Conservation (phyloP, 2,329 filamentous ascomycete genomes). For the Ophiostoma sp. region DNA sequence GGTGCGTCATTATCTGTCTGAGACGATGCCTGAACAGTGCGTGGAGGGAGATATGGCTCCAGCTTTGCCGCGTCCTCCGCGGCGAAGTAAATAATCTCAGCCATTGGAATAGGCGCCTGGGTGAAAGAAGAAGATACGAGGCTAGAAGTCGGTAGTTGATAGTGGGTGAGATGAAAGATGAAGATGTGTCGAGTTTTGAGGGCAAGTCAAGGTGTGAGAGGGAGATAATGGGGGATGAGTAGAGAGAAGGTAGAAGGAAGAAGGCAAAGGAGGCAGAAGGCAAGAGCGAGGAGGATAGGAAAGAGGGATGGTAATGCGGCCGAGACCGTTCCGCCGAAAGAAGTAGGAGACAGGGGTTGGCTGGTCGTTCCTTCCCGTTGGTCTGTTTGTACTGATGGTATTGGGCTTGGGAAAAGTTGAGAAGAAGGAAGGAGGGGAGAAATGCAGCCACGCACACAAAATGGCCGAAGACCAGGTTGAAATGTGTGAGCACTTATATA, state of each 20-base stretch:
- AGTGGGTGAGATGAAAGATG: neutral
- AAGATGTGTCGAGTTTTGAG: neutral
- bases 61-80: slow-evolving; percentile 28
- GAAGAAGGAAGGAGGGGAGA: neutral
- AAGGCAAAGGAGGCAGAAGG: neutral
- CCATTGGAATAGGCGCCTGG: slow-evolving; percentile 19
- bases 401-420: neutral
- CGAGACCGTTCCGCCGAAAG: neutral
- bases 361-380: neutral
- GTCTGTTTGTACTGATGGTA: neutral
- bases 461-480: neutral
- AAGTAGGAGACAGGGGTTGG: neutral
- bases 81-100: slow-evolving; percentile 28
- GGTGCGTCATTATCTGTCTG: neutral
- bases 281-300: neutral
- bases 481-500: neutral
- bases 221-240: neutral
- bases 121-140: neutral
- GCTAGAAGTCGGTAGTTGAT: neutral
- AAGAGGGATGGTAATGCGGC: neutral
- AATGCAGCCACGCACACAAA: neutral
- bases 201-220: neutral
- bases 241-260: neutral
- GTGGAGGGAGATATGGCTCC: slow-evolving; percentile 29
- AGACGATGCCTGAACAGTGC: neutral